phyloP scores from a whole-genome alignment of 2,329 filamentous ascomycete species.

The Hypoxylon sp. region DNA sequence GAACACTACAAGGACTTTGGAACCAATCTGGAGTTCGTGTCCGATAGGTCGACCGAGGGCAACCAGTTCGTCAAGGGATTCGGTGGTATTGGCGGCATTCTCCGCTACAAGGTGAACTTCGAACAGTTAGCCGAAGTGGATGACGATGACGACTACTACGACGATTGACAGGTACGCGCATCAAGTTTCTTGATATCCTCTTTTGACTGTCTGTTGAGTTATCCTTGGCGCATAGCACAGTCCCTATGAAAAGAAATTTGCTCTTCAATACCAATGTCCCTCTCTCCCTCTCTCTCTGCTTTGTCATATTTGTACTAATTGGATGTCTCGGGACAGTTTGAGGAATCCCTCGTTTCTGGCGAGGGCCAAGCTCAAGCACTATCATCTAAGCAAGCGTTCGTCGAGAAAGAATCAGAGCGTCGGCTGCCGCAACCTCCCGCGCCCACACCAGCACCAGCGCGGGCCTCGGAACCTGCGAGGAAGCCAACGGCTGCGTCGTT shows the following conservation, averaged over 20 bases:
- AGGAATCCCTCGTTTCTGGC: constrained; percentile 79
- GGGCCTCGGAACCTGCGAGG: constrained; percentile 35
- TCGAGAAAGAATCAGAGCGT: constrained; percentile 49
- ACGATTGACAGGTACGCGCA: constrained; percentile 55
- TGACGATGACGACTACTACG: constrained; percentile 93
- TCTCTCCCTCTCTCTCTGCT: too few species aligned
- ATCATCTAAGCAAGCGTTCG: constrained; percentile 50
- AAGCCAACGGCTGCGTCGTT: constrained; percentile 46
- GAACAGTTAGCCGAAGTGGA: constrained; percentile 93
- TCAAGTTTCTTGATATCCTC: constrained; percentile 21
- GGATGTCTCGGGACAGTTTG: constrained; percentile 68
- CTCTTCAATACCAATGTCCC: background rate
- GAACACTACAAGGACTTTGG: constrained; percentile 99
- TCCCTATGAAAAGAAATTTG: constrained; percentile 13
- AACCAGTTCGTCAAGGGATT: constrained; percentile 99
- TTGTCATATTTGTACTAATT: constrained; percentile 64
- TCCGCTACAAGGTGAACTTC: constrained; percentile 99
- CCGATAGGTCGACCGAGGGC: constrained; percentile 94
- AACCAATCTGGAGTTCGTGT: constrained; percentile 94
- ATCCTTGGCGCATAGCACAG: constrained; percentile 11
- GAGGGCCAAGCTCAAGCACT: constrained; percentile 81
- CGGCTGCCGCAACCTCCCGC: constrained; percentile 54
- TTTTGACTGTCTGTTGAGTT: constrained; percentile 18
- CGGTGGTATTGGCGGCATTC: constrained; percentile 94
- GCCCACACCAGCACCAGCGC: constrained; percentile 45